Conservation (phyloP, 257 asterid genomes). For the Rehmannia glutinosa region DNA sequence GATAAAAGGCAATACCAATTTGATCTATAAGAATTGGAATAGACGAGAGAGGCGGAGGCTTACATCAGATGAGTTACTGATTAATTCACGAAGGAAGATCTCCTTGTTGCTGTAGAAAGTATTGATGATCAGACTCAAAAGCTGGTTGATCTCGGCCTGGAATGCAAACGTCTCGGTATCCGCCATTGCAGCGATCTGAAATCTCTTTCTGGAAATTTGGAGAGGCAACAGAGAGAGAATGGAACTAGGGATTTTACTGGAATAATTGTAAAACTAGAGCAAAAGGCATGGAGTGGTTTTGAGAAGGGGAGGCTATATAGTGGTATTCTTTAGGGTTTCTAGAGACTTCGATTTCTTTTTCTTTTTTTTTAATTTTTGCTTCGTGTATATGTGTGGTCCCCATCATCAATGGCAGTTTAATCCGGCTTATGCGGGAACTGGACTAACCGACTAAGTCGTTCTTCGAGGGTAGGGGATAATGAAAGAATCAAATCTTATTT, state of each 20-base stretch:
- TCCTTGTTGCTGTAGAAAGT: conserved; percentile 71
- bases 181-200: conserved; percentile 30
- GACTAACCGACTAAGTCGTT: too few relatives aligned
- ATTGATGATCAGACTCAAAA: conserved; percentile 56
- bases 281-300: not conserved
- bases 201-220: not conserved
- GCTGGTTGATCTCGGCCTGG: conserved; percentile 67
- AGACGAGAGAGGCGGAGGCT: conserved; percentile 12
- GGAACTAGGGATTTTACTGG: conserved; percentile 1
- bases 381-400: too few relatives aligned
- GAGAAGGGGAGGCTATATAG: conserved; percentile 14
- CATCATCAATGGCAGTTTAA: too few relatives aligned
- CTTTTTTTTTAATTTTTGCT: too few relatives aligned
- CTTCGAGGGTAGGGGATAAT: too few relatives aligned
- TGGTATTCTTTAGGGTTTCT: too few relatives aligned
- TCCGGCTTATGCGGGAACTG: too few relatives aligned
- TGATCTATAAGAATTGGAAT: not conserved
- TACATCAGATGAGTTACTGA: conserved; percentile 64
- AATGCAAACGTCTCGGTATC: conserved; percentile 64
- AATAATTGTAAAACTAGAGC: too few relatives aligned
- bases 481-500: too few relatives aligned
- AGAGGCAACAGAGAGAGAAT: not conserved
- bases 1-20: not conserved
- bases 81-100: conserved; percentile 60
- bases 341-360: too few relatives aligned